Percentiles rank a stretch among this genome's conserved stretches.
phyloP scores from a whole-genome alignment of 2,329 filamentous ascomycete species.

The Claviceps purpurea region DNA sequence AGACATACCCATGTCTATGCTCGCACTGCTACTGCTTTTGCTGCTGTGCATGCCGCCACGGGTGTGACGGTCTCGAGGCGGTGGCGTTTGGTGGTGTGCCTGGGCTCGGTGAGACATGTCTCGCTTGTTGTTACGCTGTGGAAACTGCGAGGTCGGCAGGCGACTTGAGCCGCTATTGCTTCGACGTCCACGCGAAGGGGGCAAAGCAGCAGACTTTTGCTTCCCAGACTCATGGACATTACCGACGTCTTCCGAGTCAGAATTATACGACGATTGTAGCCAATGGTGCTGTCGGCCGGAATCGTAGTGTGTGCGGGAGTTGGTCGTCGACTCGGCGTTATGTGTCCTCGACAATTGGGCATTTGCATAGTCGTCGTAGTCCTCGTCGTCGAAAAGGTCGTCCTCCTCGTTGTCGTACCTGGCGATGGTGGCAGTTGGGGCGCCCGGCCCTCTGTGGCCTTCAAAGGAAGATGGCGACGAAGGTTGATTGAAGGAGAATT shows the following conservation, averaged over 20 bases:
- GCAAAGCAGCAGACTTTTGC: neutral
- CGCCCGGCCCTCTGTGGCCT: conserved; percentile 6
- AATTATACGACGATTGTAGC: conserved; percentile 43
- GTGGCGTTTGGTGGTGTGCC: conserved; percentile 23
- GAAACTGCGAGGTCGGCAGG: conserved; percentile 41
- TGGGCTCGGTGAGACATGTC: conserved; percentile 25
- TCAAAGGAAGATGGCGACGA: conserved; percentile 4
- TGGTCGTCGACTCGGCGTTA: conserved; percentile 5
- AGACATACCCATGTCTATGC: conserved; percentile 49
- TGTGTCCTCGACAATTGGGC: conserved; percentile 8
- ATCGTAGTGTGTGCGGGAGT: neutral
- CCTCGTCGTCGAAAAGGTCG: conserved; percentile 1
- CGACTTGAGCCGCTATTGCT: conserved; percentile 75
- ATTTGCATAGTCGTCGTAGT: neutral
- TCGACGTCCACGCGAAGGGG: conserved; percentile 43
- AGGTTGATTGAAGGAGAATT: conserved; percentile 49
- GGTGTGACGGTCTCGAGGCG: conserved; percentile 31
- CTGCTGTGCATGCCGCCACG: conserved; percentile 51
- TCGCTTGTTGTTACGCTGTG: conserved; percentile 50
- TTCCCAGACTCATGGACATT: conserved; percentile 33
- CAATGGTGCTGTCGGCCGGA: conserved; percentile 9
- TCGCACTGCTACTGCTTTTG: conserved; percentile 59
- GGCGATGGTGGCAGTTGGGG: conserved; percentile 11
- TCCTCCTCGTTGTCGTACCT: neutral
- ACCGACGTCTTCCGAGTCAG: conserved; percentile 38